phyloP scores from a whole-genome alignment of 2,329 filamentous ascomycete species.

The Scedosporium apiospermum region DNA sequence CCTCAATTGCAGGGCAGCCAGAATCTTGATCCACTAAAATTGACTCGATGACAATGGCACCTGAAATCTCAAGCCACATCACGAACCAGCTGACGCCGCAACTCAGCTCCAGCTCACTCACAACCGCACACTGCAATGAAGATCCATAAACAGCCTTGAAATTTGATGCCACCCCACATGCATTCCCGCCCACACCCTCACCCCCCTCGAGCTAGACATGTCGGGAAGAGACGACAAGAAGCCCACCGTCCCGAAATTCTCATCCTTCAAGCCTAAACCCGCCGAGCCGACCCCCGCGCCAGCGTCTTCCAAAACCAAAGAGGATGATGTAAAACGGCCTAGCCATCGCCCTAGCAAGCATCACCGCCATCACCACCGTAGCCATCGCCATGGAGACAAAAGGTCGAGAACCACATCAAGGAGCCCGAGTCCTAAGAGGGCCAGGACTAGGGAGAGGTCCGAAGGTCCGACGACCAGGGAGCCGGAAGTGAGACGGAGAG shows the following conservation, averaged over 20 bases:
- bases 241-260: conserved; percentile 54
- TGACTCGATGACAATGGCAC: no score
- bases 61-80: background rate
- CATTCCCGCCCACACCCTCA: background rate
- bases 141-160: background rate
- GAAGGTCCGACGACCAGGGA: background rate
- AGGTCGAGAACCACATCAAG: background rate
- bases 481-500: background rate
- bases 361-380: background rate
- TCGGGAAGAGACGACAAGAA: conserved; percentile 16
- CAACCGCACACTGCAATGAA: background rate
- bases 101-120: background rate
- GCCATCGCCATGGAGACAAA: background rate
- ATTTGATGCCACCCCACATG: background rate
- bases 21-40: no score
- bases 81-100: background rate
- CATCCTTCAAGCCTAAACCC: conserved; percentile 50
- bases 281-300: background rate
- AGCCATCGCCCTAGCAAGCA: background rate
- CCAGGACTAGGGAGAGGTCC: background rate
- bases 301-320: background rate
- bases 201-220: conserved; percentile 13
- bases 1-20: no score
- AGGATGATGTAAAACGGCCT: background rate
- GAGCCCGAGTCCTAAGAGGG: background rate